phyloP scores from a whole-genome alignment of 306 rosid genomes.

The Medicago lupulina region DNA sequence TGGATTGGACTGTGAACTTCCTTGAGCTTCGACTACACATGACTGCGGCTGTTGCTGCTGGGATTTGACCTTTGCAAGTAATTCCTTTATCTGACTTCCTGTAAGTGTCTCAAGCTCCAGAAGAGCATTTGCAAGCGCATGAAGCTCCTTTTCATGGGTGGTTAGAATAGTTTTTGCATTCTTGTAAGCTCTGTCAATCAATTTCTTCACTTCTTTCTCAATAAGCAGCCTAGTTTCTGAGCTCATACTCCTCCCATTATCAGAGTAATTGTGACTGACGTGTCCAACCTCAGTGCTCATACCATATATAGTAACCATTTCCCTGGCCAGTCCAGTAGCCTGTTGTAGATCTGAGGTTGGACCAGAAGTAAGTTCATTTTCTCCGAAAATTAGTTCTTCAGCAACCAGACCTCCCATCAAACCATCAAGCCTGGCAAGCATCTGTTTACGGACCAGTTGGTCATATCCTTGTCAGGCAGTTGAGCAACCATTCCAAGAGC shows the following conservation, averaged over 20 bases:
- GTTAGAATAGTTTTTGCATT: constrained; percentile 89
- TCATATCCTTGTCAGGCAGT: constrained; percentile 78
- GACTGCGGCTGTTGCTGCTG: constrained; percentile 55
- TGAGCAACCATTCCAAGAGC: constrained; percentile 93
- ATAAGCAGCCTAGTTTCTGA: constrained; percentile 90
- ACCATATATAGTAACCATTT: constrained; percentile 87
- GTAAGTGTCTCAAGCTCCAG: constrained; percentile 80
- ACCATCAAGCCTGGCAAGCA: constrained; percentile 88
- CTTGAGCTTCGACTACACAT: constrained; percentile 51
- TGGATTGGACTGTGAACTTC: constrained; percentile 63
- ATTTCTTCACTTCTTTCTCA: constrained; percentile 76
- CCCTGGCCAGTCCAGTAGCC: constrained; percentile 80
- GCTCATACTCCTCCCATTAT: constrained; percentile 90
- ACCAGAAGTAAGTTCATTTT: constrained; percentile 83
- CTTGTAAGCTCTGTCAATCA: constrained; percentile 73
- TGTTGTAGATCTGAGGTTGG: constrained; percentile 69
- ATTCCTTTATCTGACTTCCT: constrained; percentile 70
- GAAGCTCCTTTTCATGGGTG: constrained; percentile 75
- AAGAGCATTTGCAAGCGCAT: constrained; percentile 86
- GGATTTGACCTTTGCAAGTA: constrained; percentile 65
- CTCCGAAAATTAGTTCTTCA: constrained; percentile 90
- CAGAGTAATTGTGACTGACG: constrained; percentile 73
- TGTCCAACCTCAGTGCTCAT: constrained; percentile 88
- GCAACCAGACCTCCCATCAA: constrained; percentile 95
- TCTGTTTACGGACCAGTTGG: constrained; percentile 72